Conservation (phyloP, 345 rosid species). For the Citrus hindsii region DNA sequence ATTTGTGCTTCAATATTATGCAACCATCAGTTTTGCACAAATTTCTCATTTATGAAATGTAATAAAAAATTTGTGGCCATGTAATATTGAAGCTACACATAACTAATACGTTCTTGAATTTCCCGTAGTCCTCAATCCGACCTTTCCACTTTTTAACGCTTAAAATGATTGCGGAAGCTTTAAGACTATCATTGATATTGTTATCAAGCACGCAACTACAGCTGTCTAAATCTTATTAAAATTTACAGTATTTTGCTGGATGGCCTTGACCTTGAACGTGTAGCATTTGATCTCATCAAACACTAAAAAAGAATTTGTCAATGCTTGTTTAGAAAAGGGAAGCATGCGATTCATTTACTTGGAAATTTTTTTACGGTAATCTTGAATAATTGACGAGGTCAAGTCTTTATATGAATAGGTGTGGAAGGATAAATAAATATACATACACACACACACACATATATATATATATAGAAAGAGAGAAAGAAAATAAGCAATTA, state of each 20-base stretch:
- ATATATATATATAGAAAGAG: no score
- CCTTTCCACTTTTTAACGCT: no score
- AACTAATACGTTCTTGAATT: no score
- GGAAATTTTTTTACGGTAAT: background rate
- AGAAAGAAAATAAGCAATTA: background rate
- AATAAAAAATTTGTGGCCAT: no score
- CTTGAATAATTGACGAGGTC: background rate
- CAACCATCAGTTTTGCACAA: no score
- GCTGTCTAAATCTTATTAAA: background rate
- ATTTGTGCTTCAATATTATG: no score
- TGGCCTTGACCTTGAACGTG: background rate
- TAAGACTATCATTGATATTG: background rate
- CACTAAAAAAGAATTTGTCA: background rate
- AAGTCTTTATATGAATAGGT: background rate
- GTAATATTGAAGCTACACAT: no score
- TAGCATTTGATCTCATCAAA: background rate
- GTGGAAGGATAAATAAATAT: background rate
- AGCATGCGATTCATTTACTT: background rate
- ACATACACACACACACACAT: no score
- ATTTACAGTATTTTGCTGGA: background rate
- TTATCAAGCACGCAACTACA: background rate
- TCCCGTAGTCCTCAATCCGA: no score
- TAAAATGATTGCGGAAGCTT: no score
- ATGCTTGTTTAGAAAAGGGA: conserved; percentile 5
- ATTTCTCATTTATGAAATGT: no score